Evolutionary conservation across 164 flowering plant genomes (phyloP), one percentile per base, ranked within the genome.

Genomic region (Aristolochia californica): DNA sequence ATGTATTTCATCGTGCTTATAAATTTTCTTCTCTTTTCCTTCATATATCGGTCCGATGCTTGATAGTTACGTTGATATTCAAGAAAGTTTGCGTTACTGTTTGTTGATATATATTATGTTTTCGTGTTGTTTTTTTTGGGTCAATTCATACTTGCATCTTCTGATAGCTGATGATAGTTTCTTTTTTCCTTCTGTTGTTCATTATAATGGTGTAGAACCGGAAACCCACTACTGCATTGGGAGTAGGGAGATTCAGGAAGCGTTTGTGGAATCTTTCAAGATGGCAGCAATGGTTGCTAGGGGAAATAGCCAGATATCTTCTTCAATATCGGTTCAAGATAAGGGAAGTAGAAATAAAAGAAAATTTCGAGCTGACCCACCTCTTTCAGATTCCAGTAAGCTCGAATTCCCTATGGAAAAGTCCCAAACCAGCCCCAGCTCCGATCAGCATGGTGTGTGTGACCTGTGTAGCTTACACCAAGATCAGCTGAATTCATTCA

Each of bases 301-400:
- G 65, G 76, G 72, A n/a, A 73, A 72, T 55, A 64, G 52, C 71
- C 84, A 77, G 66, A 24, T 79, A 48, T 65, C 83, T 25, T 59
- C 82, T 30, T 62, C 75, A 18, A 57, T 74, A 17, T 65, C 74
- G 5, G 71, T 72, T 11, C 84, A 82, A 72, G 94, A 89, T 58
- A 89, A 85, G 51, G 89, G 83, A 43, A 93, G 88, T 69, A 72
- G 95, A 72, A 93, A 93, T 63, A 93, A 93, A 79, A 78, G 99
- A 57, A 93, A 93, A 61, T 89, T 80, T 52, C 69, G 84, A 56
- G 87, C 94, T 49, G 98, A 93, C 72, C 81, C 84, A 0, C 95
- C 96, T 17, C 56, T 74, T 34, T 69, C 72, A 30, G 89, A 93
- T 57, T 72, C 67, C 13, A 74, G 26, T 64, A 81, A 78, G 64